Conservation (phyloP, 176 grass and related monocot genomes). For the Oryza meyeriana region DNA sequence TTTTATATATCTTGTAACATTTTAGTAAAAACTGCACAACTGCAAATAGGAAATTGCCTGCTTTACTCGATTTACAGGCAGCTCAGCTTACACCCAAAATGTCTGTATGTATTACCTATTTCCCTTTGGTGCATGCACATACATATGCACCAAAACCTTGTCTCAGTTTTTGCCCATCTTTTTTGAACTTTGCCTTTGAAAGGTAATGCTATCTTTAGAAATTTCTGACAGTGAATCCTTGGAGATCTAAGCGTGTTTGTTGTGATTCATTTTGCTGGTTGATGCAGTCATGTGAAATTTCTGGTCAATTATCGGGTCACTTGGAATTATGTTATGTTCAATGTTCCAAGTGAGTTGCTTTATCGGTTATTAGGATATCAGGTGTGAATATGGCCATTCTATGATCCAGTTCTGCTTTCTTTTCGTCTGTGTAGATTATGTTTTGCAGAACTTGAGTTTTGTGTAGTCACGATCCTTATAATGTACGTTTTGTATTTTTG, state of each 20-base stretch:
- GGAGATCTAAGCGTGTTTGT: background rate
- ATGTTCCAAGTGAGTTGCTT: conserved; percentile 6
- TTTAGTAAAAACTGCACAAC: conserved; percentile 42
- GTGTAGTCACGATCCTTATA: background rate
- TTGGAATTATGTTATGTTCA: conserved; percentile 3
- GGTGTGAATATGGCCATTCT: background rate
- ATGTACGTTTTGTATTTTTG: no score
- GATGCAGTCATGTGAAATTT: conserved; percentile 22
- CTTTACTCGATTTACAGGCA: conserved; percentile 22
- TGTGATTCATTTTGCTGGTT: conserved; percentile 30
- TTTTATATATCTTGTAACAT: conserved; percentile 41
- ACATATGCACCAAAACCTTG: background rate
- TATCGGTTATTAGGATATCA: background rate
- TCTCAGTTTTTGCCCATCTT: background rate
- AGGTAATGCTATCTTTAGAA: conserved; percentile 18
- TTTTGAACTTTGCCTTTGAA: background rate
- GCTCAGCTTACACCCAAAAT: background rate
- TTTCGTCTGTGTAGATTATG: background rate
- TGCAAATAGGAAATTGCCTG: conserved; percentile 38
- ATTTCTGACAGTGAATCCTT: conserved; percentile 15
- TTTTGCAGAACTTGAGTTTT: background rate
- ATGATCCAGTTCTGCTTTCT: background rate
- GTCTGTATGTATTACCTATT: conserved; percentile 22
- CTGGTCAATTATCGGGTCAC: background rate
- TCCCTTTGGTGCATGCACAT: conserved; percentile 12